Base-by-base conservation (phyloP, 495 filamentous ascomycete genomes). In the Podospora comata region DNA sequence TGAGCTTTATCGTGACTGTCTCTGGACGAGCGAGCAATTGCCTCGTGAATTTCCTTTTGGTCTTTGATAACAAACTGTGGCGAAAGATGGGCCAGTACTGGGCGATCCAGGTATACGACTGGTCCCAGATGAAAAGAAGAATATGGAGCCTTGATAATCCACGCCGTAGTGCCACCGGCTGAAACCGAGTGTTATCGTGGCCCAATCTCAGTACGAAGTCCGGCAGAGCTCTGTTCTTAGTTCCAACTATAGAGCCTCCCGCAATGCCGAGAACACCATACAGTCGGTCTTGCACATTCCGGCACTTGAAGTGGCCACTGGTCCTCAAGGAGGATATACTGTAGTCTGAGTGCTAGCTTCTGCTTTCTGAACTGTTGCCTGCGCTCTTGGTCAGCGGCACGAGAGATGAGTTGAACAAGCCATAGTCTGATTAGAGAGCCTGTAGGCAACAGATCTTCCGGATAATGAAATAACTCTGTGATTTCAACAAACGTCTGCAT, bases 181-280 rank as follows among this genome's bases (percentile, higher is more conserved):
- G 23, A 23, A 2, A 23, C 7, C 30, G 0, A 7, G 7, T 4
- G 4, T 6, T 7, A 32, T 32, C 0, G 7, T 32, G 30, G 1
- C 30, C 30, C 4, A 32, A 32, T 7, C 4, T 48, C 15, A 3
- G 39, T 48, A 48, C 15, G 5, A 48, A 11, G 5, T 48, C 39
- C 6, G 39, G 2, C 15, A 48, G 39, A 32, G 4, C 4, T 16
- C 9, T 16, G 13, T 16, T 11, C 2, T 48, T 16, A 11, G 5
- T 48, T 48, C 39, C 39, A 48, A 48, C 2, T 48, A 11, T 3
- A 48, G 5, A 48, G 13, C 61, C 61, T 48, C 61, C 61, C 18
- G 39, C 61, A 19, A 63, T 63, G 18, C 61, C 61, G 28, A 63
- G n/a, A 5, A 63, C 61, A 9, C n/a, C 61, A 23, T 48, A 63